These are phyloP conservation scores for Bipolaris zeicola DNA, from an alignment of 2,329 filamentous ascomycete species.

Conservation along the genomic window DNA sequence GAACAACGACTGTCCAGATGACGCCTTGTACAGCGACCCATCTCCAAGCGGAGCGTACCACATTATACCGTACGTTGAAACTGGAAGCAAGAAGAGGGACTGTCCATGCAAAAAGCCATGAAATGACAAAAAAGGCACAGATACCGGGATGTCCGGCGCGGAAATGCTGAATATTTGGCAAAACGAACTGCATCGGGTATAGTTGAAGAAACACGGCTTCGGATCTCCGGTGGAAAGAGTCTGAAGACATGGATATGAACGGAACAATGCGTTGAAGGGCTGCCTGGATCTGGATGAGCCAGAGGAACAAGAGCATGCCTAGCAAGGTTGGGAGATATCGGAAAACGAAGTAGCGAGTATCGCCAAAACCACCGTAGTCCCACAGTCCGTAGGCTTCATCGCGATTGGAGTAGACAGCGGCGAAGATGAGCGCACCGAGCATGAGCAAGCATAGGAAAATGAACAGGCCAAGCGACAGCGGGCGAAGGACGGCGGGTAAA, in stretches of 20 bases:
- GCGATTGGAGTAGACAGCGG: constrained; percentile 56
- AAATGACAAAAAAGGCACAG: constrained; percentile 67
- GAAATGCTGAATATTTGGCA: constrained; percentile 72
- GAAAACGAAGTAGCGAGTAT: constrained; percentile 81
- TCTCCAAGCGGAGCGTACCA: constrained; percentile 67
- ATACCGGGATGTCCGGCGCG: constrained; percentile 70
- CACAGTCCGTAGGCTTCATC: constrained; percentile 66
- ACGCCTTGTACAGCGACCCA: constrained; percentile 82
- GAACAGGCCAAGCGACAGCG: constrained; percentile 65
- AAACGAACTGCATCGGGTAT: constrained; percentile 67
- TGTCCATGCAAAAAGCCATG: constrained; percentile 80
- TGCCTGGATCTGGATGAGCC: constrained; percentile 74
- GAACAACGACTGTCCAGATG: constrained; percentile 74
- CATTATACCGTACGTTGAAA: constrained; percentile 70
- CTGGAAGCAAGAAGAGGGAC: constrained; percentile 80
- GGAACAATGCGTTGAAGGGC: constrained; percentile 79
- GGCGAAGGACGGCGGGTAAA: constrained; percentile 72
- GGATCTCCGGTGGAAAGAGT: constrained; percentile 63
- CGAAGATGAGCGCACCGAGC: constrained; percentile 73
- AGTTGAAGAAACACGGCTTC: constrained; percentile 68
- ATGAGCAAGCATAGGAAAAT: constrained; percentile 70
- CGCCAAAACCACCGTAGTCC: constrained; percentile 71
- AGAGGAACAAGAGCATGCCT: constrained; percentile 73
- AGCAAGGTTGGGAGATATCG: constrained; percentile 82
- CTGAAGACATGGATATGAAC: constrained; percentile 75